A percentile compares a stretch with the other conserved stretches of the same genome.
Evolutionary conservation across 805 yeast species (phyloP).

Genomic region (Martiniozyma abietophila): DNA sequence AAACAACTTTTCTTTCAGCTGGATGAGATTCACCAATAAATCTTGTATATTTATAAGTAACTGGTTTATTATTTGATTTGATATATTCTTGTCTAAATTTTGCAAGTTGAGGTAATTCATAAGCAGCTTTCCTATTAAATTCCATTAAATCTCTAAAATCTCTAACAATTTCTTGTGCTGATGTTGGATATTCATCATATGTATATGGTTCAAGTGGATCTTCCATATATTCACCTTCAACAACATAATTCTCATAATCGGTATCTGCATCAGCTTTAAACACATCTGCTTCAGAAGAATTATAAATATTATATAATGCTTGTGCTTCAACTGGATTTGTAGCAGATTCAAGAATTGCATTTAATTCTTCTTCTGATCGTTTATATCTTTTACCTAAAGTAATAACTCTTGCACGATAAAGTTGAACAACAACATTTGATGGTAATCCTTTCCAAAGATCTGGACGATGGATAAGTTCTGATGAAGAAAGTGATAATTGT

Average conservation of each 20-base stretch:
- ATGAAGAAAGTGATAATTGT: conserved; percentile 8
- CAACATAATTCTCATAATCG: conserved; percentile 33
- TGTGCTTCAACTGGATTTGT: conserved; percentile 20
- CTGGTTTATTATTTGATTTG: conserved; percentile 36
- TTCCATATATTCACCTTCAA: conserved; percentile 25
- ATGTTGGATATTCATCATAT: conserved; percentile 57
- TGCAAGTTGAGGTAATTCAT: conserved; percentile 79
- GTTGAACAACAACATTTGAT: conserved; percentile 48
- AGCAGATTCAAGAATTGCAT: conserved; percentile 43
- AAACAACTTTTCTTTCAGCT: conserved; percentile 59
- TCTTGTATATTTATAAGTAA: conserved; percentile 62
- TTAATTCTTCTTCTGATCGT: conserved; percentile 42
- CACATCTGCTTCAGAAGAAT: conserved; percentile 37
- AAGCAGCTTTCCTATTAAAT: conserved; percentile 77
- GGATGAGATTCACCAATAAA: conserved; percentile 67
- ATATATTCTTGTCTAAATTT: conserved; percentile 65
- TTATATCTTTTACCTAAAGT: conserved; percentile 43
- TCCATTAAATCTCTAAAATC: conserved; percentile 70
- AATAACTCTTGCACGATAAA: conserved; percentile 48
- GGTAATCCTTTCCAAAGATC: conserved; percentile 64
- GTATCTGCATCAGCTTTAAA: conserved; percentile 31
- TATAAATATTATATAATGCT: conserved; percentile 22
- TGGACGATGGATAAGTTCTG: conserved; percentile 42
- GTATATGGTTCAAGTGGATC: conserved; percentile 32
- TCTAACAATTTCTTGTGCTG: conserved; percentile 62